Evolutionary conservation across 2,329 filamentous ascomycete genomes (phyloP), one percentile per base, ranked within the genome.

Genomic region (Westerdykella sp.): DNA sequence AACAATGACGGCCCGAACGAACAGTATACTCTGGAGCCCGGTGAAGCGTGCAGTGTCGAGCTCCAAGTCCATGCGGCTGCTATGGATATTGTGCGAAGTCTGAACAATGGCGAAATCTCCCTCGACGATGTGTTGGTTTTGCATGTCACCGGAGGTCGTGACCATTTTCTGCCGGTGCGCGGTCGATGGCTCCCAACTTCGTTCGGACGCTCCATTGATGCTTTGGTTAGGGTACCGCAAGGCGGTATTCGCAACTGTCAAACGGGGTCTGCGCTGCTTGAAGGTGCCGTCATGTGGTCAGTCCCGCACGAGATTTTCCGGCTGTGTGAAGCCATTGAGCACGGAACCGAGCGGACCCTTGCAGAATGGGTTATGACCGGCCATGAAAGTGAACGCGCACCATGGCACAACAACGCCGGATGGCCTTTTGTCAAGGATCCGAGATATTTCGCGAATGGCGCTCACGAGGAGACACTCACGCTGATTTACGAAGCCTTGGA

Each of bases 111-210:
- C 13, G 72, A 74, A 1, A 63, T 73, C 4, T 72, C 71, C 6
- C 71, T 98, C 0, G 91, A 97, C 49, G 89, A 97, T 51, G 83
- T 98, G 3, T 73, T 98, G 6, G 84, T 98, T 2, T 74, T 98
- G 7, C 82, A 89, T 1, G 86, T 98, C 5, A 76, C 81, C 10
- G 80, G 84, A 41, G 94, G 94, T 1, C 79, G 89, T 38, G 93
- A 98, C 56, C 86, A 97, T 60, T 98, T 98, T 61, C 80, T 98
- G 32, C 84, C 89, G 0, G 74, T 95, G 0, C 81, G 79, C 18
- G 93, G 79, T 0, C 72, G 69, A 1, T 98, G 93, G 91, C 71
- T 84, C 3, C 85, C 85, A 7, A 88, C 87, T 0, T 86, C 83
- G 55, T 86, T 97, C 39, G 87, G 87, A 0, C 81, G 87, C 31